These are phyloP conservation scores for Diphasiastrum complanatum DNA, from an alignment of 83 land plant species.

Conservation along the genomic window DNA sequence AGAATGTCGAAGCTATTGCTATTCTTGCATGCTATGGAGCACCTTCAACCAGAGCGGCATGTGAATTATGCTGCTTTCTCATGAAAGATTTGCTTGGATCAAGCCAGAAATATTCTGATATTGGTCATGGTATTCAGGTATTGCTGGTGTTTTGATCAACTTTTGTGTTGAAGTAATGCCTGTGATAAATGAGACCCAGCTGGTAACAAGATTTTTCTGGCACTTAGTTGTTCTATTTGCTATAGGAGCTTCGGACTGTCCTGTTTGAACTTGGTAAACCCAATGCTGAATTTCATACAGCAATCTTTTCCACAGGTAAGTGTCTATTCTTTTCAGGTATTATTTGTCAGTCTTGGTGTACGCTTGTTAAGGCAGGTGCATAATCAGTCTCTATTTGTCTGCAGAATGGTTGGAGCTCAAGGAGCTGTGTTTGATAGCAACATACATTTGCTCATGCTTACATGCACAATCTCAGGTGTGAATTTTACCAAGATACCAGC, in stretches of 20 bases:
- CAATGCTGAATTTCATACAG: too few relatives aligned
- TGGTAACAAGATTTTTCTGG: neutral
- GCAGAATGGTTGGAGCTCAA: slow-evolving; percentile 26
- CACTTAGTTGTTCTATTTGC: neutral
- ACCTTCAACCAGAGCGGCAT: slow-evolving; percentile 19
- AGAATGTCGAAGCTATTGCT: slow-evolving; percentile 29
- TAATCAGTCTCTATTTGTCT: neutral
- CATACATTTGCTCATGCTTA: slow-evolving; percentile 11
- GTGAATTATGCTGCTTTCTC: slow-evolving; percentile 23
- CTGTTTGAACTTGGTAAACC: slow-evolving; percentile 21
- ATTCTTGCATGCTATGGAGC: slow-evolving; percentile 29
- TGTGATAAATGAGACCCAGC: too few relatives aligned
- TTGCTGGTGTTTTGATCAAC: too few relatives aligned
- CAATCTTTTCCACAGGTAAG: too few relatives aligned
- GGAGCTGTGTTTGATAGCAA: slow-evolving; percentile 19
- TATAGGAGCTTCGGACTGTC: slow-evolving; percentile 15
- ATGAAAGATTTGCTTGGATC: too few relatives aligned
- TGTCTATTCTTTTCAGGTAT: neutral
- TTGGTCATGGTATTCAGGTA: too few relatives aligned
- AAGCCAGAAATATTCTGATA: too few relatives aligned
- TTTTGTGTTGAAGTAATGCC: too few relatives aligned
- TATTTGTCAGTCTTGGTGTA: too few relatives aligned
- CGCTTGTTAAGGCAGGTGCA: too few relatives aligned
- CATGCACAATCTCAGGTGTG: slow-evolving; percentile 13
- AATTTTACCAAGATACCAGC: neutral